Base-by-base conservation (phyloP, 2,329 filamentous ascomycete genomes). In the Alternaria angustiovoidea region DNA sequence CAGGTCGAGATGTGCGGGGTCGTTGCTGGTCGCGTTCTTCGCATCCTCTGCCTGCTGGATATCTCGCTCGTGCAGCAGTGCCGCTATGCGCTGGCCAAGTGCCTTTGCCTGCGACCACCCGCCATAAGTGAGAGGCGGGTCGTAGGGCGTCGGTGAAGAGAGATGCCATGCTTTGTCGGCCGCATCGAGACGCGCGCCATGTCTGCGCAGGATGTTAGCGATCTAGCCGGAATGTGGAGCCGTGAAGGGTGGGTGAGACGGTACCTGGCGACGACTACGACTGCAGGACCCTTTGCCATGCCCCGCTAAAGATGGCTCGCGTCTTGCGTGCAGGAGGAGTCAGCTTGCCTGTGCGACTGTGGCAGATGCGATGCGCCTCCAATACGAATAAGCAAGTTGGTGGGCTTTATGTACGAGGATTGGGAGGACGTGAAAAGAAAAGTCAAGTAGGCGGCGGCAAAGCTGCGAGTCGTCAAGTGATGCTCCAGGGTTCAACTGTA, bases 101-200 rank as follows among this genome's bases (percentile, higher is more conserved):
- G 89, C 88, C 69, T 91, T 89, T 54, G 91, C 90, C 79, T 98
- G 95, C 14, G 90, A 87, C 91, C 95, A 97, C 66, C 95, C 95
- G 68, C 92, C 92, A 75, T 97, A 98, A 3, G 94, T 97, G 59
- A 99, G 85, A 51, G 95, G 95, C 67, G 95, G 92, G 68, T 99
- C 94, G 83, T 98, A 99, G 2, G 95, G 95, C 6, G 93, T 94
- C 1, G 94, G 91, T 6, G 95, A 97, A 30, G 91, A 91, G 55
- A 97, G 86, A 78, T 97, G 93, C 95, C 95, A 99, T 78, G 92
- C 88, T 77, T 94, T 93, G 84, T 99, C 94, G 63, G 94, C 93
- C 57, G 93, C 93, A 78, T 99, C 95, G 59, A 99, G 89, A 68
- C 95, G 91, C 71, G 94, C 92, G 74, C 95, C 95, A 79, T 99